Evolutionary conservation across 1,284 basidiomycete species (phyloP), one percentile per base, ranked within the genome.

Genomic region (Sporisorium graminicola): DNA sequence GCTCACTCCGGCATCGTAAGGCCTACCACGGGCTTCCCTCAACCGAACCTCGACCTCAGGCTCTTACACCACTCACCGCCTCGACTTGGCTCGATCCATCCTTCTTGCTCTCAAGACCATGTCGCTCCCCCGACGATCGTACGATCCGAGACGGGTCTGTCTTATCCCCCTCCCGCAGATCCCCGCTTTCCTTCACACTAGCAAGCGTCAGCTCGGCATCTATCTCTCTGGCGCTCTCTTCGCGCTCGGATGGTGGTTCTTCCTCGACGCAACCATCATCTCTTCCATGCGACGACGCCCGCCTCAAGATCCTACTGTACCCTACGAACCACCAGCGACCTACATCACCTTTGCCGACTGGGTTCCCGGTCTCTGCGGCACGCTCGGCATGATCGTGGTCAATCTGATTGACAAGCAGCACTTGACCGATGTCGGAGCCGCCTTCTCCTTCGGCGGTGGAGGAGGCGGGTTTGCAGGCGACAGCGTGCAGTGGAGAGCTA

Each of bases 371-470:
- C 90, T 98, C 75, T 94, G 92, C 87, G 94, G 93, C n/a, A 90
- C 96, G 16, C 87, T 98, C 14, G 96, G 96, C 33, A 95, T 96
- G 90, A 88, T 98, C 70, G 89, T 98, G 84, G 91, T 97, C 86
- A 95, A 95, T 86, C 86, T 98, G 62, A 94, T 98, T 81, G 95
- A 99, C 88, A 98, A 98, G 88, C 92, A 94, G 80, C 90, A 94
- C 49, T 89, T 98, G 60, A 88, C 91, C 26, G 80, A 82, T 44
- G 94, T 67, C 31, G 82, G 82, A 31, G 78, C 69, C 14, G 62
- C 77, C 0, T 79, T 78, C 31, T 68, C 71, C 27, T 82, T 82
- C 44, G 77, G 77, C 43, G 70, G 71, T 26, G 73, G 74, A n/a
- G 60, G 75, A 16, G 77, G 73, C 29, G 75, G 61, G 0, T 93